Evolutionary conservation across 441 rosid genomes (phyloP), one percentile per base, ranked within the genome.

Genomic region (Kokia cookei): DNA sequence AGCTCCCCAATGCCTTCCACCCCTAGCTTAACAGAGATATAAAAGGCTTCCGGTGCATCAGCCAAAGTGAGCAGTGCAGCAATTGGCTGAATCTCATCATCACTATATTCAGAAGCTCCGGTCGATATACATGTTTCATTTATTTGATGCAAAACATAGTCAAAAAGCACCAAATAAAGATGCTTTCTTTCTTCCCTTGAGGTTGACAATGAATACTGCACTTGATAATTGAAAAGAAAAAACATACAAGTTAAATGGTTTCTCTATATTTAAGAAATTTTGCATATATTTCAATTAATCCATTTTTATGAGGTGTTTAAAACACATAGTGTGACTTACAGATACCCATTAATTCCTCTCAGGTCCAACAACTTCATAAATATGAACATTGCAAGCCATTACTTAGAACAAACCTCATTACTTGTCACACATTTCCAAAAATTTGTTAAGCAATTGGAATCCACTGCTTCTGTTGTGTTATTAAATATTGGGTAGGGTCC

Each of bases 1-100:
- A 96, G 91, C 84, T 91, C 99, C 53, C 93, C 98, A 70, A 91
- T 92, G 78, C 99, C 99, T 84, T 94, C 97, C 65, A 93, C 85
- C 62, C 99, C 99, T 73, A 92, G 94, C 87, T 89, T 96, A 81
- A 96, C 90, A 86, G 99, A 88, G 78, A 94, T 91, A 83, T 86
- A 91, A 86, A 90, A 92, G 67, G 98, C 99, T 86, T 91, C 99
- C 15, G 98, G 97, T 35, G 98, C 98, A 82, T 90, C 92, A 47
- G 93, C 98, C 76, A 89, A 90, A 85, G 90, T 83, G 50, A 97
- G 97, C 74, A 93, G 82, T 74, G 84, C 80, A 67, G 99, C 95
- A 76, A 94, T 78, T 75, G 93, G 98, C 72, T 87, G 95, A 85
- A 93, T 89, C 84, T 97, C 99, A 78, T 97, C 97, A 78, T 89